These are phyloP conservation scores for Camellia oleifera DNA, from an alignment of 179 eudicot genomes.

Conservation along the genomic window DNA sequence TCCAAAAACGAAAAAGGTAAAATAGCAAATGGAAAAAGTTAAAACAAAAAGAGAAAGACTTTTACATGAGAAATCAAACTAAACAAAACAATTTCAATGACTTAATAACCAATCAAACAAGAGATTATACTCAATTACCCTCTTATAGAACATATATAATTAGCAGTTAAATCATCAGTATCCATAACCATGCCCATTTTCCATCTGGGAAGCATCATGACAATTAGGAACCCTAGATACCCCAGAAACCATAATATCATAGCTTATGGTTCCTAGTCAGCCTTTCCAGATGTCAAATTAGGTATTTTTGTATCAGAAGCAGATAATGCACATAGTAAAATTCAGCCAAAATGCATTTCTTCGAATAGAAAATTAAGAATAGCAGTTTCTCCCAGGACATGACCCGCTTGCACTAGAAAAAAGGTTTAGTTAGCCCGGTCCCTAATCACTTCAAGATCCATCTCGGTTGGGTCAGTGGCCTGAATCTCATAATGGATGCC, in stretches of 20 bases:
- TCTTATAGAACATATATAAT: not conserved
- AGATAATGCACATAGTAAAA: slow-evolving; percentile 8
- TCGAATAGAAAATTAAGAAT: not conserved
- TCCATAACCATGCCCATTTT: slow-evolving; percentile 12
- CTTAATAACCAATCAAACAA: no score
- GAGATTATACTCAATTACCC: not conserved
- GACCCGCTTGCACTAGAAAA: not conserved
- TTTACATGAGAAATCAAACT: no score
- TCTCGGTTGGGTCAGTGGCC: no score
- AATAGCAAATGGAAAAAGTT: no score
- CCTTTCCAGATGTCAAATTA: slow-evolving; percentile 30
- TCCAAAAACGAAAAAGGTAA: no score
- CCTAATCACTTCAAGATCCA: no score
- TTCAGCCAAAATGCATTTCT: not conserved
- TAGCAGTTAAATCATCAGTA: slow-evolving; percentile 3
- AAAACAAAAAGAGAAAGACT: no score
- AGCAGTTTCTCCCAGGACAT: not conserved
- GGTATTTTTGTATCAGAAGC: slow-evolving; percentile 19
- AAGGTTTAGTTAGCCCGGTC: no score
- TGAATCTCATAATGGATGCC: no score
- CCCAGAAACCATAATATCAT: not conserved
- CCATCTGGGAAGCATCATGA: slow-evolving; percentile 37
- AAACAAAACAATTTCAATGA: no score
- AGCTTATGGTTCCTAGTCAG: slow-evolving; percentile 15
- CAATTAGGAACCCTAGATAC: slow-evolving; percentile 24